These are phyloP conservation scores for Cladophialophora carrionii DNA, from an alignment of 2,329 filamentous ascomycete species.

Conservation along the genomic window DNA sequence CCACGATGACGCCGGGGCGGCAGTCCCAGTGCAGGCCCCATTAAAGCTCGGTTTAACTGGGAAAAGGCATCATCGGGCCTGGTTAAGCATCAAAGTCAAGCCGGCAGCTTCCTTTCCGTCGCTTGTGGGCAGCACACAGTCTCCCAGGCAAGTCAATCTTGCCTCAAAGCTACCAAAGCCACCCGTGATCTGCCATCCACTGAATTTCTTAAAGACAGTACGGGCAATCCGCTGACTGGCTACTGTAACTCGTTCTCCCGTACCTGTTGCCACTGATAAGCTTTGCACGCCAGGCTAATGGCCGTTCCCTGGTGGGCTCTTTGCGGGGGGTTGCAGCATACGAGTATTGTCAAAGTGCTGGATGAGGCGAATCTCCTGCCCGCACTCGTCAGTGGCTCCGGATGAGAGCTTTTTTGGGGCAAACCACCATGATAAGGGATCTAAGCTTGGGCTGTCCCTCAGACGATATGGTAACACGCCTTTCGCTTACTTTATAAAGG, in stretches of 20 bases:
- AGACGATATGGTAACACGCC: conserved; percentile 16
- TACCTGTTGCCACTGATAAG: conserved; percentile 24
- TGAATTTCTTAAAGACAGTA: not conserved
- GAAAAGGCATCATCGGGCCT: not conserved
- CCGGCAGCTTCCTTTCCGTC: conserved; percentile 5
- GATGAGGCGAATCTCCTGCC: conserved; percentile 8
- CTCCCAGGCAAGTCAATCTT: not conserved
- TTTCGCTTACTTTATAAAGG: conserved; percentile 20
- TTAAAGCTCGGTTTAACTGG: not conserved
- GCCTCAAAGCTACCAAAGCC: not conserved
- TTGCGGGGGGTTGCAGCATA: conserved; percentile 17
- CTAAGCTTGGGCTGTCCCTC: conserved; percentile 15
- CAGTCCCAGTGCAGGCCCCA: not conserved
- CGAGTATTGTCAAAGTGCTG: not conserved
- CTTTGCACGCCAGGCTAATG: conserved; percentile 8
- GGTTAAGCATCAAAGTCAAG: conserved; percentile 3
- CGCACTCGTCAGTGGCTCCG: not conserved
- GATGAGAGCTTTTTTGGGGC: conserved; percentile 8
- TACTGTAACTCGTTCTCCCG: not conserved
- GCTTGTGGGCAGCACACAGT: not conserved
- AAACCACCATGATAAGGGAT: conserved; percentile 21
- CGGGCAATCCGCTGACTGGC: not conserved
- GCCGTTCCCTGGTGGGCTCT: conserved; percentile 1
- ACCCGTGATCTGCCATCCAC: not conserved
- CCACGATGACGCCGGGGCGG: not conserved